phyloP scores from a whole-genome alignment of 495 filamentous ascomycete genomes.

The Xylaria scruposa region DNA sequence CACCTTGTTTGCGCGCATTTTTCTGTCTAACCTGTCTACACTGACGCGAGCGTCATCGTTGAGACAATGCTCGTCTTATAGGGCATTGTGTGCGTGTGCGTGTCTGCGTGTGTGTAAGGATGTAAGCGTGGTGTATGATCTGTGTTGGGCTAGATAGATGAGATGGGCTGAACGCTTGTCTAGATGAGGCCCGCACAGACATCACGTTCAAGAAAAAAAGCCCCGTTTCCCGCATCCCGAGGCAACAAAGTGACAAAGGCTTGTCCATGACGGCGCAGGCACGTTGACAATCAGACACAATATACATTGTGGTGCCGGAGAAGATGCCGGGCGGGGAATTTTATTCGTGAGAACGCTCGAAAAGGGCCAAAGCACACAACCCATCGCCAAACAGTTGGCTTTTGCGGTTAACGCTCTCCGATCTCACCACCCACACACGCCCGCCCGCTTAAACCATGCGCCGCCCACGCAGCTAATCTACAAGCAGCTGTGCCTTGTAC shows the following conservation, averaged over 20 bases:
- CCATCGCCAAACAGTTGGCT: slow-evolving; percentile 32
- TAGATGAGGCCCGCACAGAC: slow-evolving; percentile 41
- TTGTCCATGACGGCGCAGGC: slow-evolving; percentile 28
- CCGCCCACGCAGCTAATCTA: slow-evolving; percentile 25
- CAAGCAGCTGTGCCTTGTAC: slow-evolving; percentile 14
- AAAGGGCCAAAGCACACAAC: slow-evolving; percentile 21
- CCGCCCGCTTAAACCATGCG: slow-evolving; percentile 24
- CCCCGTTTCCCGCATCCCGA: slow-evolving; percentile 35
- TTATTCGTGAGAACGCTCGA: slow-evolving; percentile 25
- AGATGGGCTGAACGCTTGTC: slow-evolving; percentile 14
- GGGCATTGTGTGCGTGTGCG: slow-evolving; percentile 16
- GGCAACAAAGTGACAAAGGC: slow-evolving; percentile 30
- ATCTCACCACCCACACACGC: slow-evolving; percentile 33
- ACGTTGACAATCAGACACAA: slow-evolving; percentile 27
- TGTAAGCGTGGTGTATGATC: not conserved
- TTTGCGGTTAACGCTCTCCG: slow-evolving; percentile 37
- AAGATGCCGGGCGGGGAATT: slow-evolving; percentile 28
- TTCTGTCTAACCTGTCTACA: slow-evolving; percentile 3
- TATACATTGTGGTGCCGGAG: slow-evolving; percentile 28
- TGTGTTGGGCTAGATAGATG: slow-evolving; percentile 8
- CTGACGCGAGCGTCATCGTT: slow-evolving; percentile 15
- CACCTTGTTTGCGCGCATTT: slow-evolving; percentile 27
- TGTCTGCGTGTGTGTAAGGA: no score
- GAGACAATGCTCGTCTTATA: slow-evolving; percentile 28
- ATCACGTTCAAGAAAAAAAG: slow-evolving; percentile 34